Base-by-base conservation (phyloP, 169 alveolate genomes). In the Perkinsus chesapeaki region DNA sequence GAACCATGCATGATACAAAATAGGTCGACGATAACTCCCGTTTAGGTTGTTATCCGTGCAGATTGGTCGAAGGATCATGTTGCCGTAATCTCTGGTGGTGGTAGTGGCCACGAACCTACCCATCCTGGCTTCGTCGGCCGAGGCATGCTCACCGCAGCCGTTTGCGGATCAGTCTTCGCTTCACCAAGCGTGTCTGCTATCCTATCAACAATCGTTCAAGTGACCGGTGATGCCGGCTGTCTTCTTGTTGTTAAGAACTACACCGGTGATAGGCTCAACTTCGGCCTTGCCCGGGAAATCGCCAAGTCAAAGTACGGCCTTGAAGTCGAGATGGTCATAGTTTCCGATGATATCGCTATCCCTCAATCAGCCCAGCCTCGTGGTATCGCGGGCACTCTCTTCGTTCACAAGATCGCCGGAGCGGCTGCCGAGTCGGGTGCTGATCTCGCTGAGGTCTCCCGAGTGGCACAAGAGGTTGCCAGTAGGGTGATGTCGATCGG, bases 81-180 rank as follows among this genome's bases (percentile, higher is more conserved):
- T 5, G 95, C 96, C 38, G 82, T 96, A 38, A 93, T 96, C 9
- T 94, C 96, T 91, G 97, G 97, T 0, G 97, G 97, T 39, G 97
- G 97, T 16, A 92, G 96, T 39, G 97, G 97, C 0, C 97, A 96
- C 93, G 97, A 96, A 90, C 97, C 97, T 60, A 96, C 97, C 27
- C 97, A 96, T 73, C 96, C 96, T 0, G 97, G 96, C 3, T 95
- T 92, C 93, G 96, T 96, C 31, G 95, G 95, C 38, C 39, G 82
- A 91, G 96, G 96, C 39, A 94, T 95, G 94, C 95, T 96, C 34
- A 94, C 96, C 3, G 96, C 96, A 48, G 97, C 96, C 3, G 96
- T 96, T 27, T 95, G 96, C 92, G 97, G 97, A 9, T 95, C 95
- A 39, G 94, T 95, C 48, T 96, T 96, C 93, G 96, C 97, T 0